Evolutionary conservation across 1,139 yeast species (phyloP).

Genomic region (Lodderomyces orthopsilosis): DNA sequence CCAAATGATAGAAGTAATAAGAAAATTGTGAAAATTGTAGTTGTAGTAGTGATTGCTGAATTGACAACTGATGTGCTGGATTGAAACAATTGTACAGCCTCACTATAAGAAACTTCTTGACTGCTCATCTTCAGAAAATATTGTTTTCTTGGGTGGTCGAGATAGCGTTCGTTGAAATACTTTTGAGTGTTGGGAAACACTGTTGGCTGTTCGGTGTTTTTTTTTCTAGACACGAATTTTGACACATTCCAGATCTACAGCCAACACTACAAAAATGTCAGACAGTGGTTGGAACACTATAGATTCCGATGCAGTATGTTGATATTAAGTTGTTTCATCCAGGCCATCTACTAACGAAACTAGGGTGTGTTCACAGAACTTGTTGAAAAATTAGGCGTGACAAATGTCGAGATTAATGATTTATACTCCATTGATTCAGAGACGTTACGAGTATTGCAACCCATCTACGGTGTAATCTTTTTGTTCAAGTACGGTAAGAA

Average conservation of each 20-base stretch:
- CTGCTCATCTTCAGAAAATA: background rate
- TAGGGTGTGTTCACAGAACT: slow-evolving; percentile 70
- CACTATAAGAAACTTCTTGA: background rate
- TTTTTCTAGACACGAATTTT: background rate
- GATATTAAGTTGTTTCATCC: background rate
- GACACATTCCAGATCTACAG: background rate
- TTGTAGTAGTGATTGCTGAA: slow-evolving; percentile 14
- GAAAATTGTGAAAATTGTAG: slow-evolving; percentile 19
- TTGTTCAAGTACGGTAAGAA: slow-evolving; percentile 57
- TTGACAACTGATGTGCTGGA: slow-evolving; percentile 23
- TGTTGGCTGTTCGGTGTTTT: background rate
- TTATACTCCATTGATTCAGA: slow-evolving; percentile 53
- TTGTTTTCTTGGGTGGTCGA: background rate
- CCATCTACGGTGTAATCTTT: slow-evolving; percentile 61
- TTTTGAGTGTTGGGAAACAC: background rate
- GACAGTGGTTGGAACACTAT: slow-evolving; percentile 62
- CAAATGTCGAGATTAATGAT: slow-evolving; percentile 59
- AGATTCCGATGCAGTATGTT: slow-evolving; percentile 62
- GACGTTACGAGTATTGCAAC: slow-evolving; percentile 37
- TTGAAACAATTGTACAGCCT: slow-evolving; percentile 17
- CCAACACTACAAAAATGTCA: slow-evolving; percentile 9
- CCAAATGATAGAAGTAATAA: slow-evolving; percentile 33
- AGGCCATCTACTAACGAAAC: slow-evolving; percentile 13
- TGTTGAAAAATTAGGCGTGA: slow-evolving; percentile 56
- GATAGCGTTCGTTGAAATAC: background rate